Conservation (phyloP, 129 eudicot species). For the Escallonia rubra region DNA sequence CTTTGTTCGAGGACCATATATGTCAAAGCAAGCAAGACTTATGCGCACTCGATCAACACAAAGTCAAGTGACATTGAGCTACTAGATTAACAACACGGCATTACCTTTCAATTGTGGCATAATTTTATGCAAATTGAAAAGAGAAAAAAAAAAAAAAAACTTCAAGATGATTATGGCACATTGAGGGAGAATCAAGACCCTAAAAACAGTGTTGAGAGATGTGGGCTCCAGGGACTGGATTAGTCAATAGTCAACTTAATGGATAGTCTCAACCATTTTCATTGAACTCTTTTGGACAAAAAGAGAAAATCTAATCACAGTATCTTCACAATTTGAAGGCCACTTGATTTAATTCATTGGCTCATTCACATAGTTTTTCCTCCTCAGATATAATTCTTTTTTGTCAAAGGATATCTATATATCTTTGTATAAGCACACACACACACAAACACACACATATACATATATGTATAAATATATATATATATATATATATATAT, state of each 20-base stretch:
- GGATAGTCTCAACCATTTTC: slow-evolving; percentile 32
- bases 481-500: not conserved
- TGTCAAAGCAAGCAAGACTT: too few relatives aligned
- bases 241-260: slow-evolving; percentile 35
- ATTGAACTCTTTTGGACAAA: slow-evolving; percentile 35
- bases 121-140: not conserved
- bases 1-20: too few relatives aligned
- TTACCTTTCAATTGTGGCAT: too few relatives aligned
- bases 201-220: slow-evolving; percentile 16
- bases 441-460: too few relatives aligned
- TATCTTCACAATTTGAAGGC: slow-evolving; percentile 25
- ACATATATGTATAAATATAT: too few relatives aligned
- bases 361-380: not conserved
- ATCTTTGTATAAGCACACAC: too few relatives aligned
- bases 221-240: slow-evolving; percentile 34
- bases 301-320: slow-evolving; percentile 45
- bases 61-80: too few relatives aligned
- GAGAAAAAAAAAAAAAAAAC: slow-evolving; percentile 18
- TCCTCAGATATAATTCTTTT: slow-evolving; percentile 9
- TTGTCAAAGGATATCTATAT: not conserved
- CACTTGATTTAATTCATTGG: slow-evolving; percentile 1
- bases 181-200: slow-evolving; percentile 6
- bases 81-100: too few relatives aligned
- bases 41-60: too few relatives aligned
- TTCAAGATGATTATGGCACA: slow-evolving; percentile 15